Base-by-base conservation (phyloP, 1,284 basidiomycete species). In the Malassezia sympodialis region DNA sequence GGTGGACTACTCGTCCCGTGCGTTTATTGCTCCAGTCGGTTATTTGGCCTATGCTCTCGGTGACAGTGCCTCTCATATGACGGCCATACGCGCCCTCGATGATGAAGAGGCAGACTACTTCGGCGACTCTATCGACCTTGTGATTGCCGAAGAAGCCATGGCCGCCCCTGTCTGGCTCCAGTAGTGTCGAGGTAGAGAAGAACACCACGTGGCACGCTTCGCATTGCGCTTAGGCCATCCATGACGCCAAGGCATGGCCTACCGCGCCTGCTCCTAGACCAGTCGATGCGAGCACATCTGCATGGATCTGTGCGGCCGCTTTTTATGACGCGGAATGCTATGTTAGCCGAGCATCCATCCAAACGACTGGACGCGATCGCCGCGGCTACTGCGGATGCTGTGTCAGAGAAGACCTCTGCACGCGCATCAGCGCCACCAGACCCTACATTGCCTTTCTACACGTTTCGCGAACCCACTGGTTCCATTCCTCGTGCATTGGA, bases 121-220 rank as follows among this genome's bases (percentile, higher is more conserved):
- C 61, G 68, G 68, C 8, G 68, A 68, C 52, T 60, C 60, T 2
- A 70, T 70, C 48, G 68, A 70, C 32, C 17, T 70, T 1, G 50
- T 65, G 34, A 63, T 70, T 42, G 68, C 67, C 8, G 60, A 70
- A 45, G 57, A 68, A 43, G 67, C 67, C 12, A 58, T 55, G 41
- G 61, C 59, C 28, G 58, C 60, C 8, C 53, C 58, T 12, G 35
- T 57, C 4, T 67, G 65, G 65, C 55, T 67, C 17, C 53, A 50
- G n/a, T 57, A 52, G 35, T 31, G 19, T 12, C 10, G 14, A 19
- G n/a, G 4, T 21, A 39, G 37, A 30, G 28, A 34, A 2, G 37
- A 21, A 19, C 8, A 39, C 37, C 37, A 39, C 37, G 37, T 39
- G 37, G 37, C 37, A 19, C 10, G 12, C 23, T n/a, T 3, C 39